Percentiles rank a stretch among this genome's conserved stretches.
Evolutionary conservation across 2,329 filamentous ascomycete species (phyloP).

Genomic region (Diaporthe sp.): DNA sequence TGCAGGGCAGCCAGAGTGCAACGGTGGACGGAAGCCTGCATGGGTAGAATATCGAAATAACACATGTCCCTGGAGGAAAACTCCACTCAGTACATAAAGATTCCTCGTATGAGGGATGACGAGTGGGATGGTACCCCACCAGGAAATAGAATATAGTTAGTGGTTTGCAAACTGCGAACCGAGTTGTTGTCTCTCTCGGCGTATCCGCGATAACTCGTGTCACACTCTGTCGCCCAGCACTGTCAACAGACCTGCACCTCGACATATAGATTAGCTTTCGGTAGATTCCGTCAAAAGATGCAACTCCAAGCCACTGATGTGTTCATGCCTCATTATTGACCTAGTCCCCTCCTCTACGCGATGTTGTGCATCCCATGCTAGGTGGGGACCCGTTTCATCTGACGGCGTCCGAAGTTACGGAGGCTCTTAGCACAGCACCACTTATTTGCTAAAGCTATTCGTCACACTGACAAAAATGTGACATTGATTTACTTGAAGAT

Average conservation of each 20-base stretch:
- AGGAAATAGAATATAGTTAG: too few species aligned
- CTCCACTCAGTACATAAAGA: too few species aligned
- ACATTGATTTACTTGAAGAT: neutral
- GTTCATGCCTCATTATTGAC: neutral
- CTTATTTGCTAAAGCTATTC: neutral
- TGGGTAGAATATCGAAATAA: neutral
- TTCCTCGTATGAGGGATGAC: neutral
- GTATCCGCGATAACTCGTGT: neutral
- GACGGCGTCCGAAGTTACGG: neutral
- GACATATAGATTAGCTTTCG: neutral
- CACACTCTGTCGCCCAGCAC: neutral
- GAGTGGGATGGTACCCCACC: neutral
- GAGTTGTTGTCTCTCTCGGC: neutral
- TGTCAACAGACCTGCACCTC: neutral
- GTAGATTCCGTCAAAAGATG: neutral
- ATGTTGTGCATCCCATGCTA: neutral
- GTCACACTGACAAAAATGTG: neutral
- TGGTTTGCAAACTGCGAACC: neutral
- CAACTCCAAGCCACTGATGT: neutral
- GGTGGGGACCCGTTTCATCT: neutral
- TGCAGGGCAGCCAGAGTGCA: neutral
- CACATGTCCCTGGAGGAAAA: too few species aligned
- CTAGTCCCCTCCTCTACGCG: neutral
- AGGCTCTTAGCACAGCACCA: neutral
- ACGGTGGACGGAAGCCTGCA: constrained; percentile 13